A percentile compares a stretch with the other conserved stretches of the same genome.
Conservation (phyloP, 306 rosid species). For the Prunus fruticosa region DNA sequence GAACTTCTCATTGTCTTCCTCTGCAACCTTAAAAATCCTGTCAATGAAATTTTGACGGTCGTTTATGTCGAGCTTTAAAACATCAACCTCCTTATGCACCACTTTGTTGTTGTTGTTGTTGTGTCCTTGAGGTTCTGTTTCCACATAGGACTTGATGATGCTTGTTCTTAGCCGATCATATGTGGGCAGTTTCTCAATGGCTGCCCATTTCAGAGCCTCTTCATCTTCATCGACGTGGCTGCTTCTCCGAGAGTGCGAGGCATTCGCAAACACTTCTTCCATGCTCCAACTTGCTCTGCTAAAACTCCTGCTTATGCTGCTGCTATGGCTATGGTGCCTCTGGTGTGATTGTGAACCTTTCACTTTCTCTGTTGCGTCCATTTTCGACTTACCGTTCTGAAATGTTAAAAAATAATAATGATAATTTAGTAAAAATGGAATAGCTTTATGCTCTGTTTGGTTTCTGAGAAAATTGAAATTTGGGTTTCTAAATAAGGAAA, state of each 20-base stretch:
- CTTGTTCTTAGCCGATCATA: conserved; percentile 79
- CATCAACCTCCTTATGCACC: conserved; percentile 69
- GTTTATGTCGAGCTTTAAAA: conserved; percentile 57
- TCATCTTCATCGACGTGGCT: conserved; percentile 63
- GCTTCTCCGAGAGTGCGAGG: conserved; percentile 51
- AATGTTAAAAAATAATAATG: too few relatives aligned
- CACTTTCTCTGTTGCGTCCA: conserved; percentile 42
- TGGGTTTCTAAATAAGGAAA: not conserved
- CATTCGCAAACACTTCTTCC: conserved; percentile 70
- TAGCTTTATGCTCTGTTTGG: not conserved
- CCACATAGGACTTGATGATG: conserved; percentile 50
- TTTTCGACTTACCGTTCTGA: conserved; percentile 10
- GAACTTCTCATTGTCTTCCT: conserved; percentile 87
- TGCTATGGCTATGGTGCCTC: conserved; percentile 30
- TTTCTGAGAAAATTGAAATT: not conserved
- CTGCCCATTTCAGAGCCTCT: conserved; percentile 96
- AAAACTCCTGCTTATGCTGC: conserved; percentile 60
- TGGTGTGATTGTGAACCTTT: not conserved
- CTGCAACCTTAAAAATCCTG: conserved; percentile 71
- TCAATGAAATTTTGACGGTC: conserved; percentile 82
- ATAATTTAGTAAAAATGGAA: not conserved
- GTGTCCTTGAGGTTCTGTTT: conserved; percentile 23
- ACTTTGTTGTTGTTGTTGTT: too few relatives aligned
- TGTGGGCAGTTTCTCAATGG: conserved; percentile 86
- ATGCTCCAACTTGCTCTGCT: conserved; percentile 75